Evolutionary conservation across 208 protist species (phyloP), one percentile per base, ranked within the genome.

Genomic region (Polymyxa betae): DNA sequence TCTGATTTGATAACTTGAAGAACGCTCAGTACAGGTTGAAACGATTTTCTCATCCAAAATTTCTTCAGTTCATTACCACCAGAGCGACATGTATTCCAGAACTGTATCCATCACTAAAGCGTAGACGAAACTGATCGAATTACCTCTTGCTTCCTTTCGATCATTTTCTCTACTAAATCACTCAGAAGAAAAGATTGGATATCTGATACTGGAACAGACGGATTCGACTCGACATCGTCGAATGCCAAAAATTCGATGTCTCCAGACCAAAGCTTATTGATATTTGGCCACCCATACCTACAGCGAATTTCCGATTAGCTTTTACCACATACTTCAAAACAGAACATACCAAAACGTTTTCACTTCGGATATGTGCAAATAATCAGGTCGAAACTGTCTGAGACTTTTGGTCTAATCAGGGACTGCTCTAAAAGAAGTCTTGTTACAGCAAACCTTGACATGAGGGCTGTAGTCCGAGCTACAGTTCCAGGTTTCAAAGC

Each of bases 271-370:
- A 82, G 40, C 16, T 35, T 35, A 12, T 5, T 40, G 5, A 82
- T 43, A n/a, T 82, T 5, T 82, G 72, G 72, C 72, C 72, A 82
- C 40, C 16, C 72, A 43, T 82, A 82, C 72, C 72, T 82, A 82
- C 10, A 45, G n/a, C 40, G 12, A 82, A 82, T 20, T 5, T 82
- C 40, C 5, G 5, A n/a, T n/a, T 5, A 60, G 24, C 5, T n/a
- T 20, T 38, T n/a, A 43, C 5, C 5, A 38, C 12, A n/a, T 43
- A 20, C 16, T 16, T 82, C 35, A 82, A 35, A 82, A 82, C 72
- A 82, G n/a, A 35, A 82, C 49, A n/a, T 82, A 82, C 72, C 72
- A 82, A 82, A 82, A 82, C 12, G 72, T 82, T n/a, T 82, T 82
- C 72, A 43, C 16, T 82, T 82, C 72, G 35, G 72, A 82, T 40